Base-by-base conservation (phyloP, 441 rosid species). In the Macaranga tanarius region DNA sequence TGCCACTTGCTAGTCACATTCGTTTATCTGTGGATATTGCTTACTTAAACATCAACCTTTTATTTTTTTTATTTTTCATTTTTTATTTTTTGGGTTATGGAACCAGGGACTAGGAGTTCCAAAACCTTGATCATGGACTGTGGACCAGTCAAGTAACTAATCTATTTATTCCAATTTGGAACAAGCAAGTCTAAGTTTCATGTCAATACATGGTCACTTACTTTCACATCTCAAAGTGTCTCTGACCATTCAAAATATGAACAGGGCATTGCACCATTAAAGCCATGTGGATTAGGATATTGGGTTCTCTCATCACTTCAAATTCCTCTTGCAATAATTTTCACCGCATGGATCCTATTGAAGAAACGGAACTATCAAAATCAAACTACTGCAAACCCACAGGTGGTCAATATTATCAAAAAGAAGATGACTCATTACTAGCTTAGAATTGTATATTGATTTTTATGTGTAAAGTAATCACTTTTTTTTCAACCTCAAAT, bases 271-370 rank as follows among this genome's bases (percentile, higher is more conserved):
- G 83, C 86, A 73, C 47, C 82, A 9, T 75, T 85, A 57, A 64
- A 88, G 84, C 85, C 90, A 34, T 95, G 99, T 64, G 97, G 97
- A 71, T 75, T 83, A 6, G 88, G 72, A 67, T 92, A 95, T 63
- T 94, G 99, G 99, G 47, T 84, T 62, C 74, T 95, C 16, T 87
- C 93, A 56, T 81, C 92, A 26, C 81, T 92, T 54, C 99, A 95
- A 73, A 86, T 92, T 80, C 99, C 97, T 68, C 89, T 92, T n/a
- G 95, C 99, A 63, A 74, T 89, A 65, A 74, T 73, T 57, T 95
- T 87, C 79, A 95, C 97, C 16, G 77, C 79, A 7, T 92, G 89
- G 80, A 87, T 85, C 68, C 79, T 85, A 9, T 34, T 75, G 65
- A 73, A 85, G 26, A 86, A 84, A 80, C 81, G 83, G 69, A 70